Evolutionary conservation across 2,329 filamentous ascomycete genomes (phyloP).

Genomic region (Golovinomyces cichoracearum): DNA sequence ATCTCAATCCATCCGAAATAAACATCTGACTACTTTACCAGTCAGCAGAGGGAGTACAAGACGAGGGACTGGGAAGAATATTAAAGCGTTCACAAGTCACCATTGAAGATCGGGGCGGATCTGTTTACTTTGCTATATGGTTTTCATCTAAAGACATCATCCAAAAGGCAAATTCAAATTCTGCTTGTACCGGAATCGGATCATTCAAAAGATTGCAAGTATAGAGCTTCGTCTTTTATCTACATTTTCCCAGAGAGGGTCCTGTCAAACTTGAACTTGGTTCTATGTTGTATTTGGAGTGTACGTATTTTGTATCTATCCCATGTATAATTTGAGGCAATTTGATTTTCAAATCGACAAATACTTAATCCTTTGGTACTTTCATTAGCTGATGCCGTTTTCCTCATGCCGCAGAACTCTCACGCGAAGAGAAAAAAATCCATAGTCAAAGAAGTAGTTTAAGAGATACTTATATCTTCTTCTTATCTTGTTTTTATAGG

Average conservation of each 20-base stretch:
- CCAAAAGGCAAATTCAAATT: slow-evolving; percentile 8
- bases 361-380: slow-evolving; percentile 6
- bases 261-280: slow-evolving; percentile 13
- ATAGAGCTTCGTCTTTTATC: slow-evolving; percentile 37
- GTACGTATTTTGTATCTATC: slow-evolving; percentile 17
- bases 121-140: slow-evolving; percentile 8
- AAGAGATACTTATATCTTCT: neutral
- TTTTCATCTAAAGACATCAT: slow-evolving; percentile 5
- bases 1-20: neutral
- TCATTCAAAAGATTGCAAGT: slow-evolving; percentile 22
- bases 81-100: slow-evolving; percentile 3
- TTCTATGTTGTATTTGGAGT: slow-evolving; percentile 15
- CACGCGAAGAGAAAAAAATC: neutral
- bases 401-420: slow-evolving; percentile 12
- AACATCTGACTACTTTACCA: neutral
- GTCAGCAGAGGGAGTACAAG: neutral
- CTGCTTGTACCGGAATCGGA: slow-evolving; percentile 9
- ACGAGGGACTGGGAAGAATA: neutral
- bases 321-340: slow-evolving; percentile 14
- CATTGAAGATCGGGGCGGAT: slow-evolving; percentile 8
- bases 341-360: slow-evolving; percentile 5
- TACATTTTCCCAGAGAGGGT: slow-evolving; percentile 14
- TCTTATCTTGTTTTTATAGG: neutral
- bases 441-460: neutral
- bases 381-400: slow-evolving; percentile 14